Percentiles rank a stretch among this genome's conserved stretches.
phyloP scores from a whole-genome alignment of 768 basidiomycete genomes.

The Cantharellus anzutake region DNA sequence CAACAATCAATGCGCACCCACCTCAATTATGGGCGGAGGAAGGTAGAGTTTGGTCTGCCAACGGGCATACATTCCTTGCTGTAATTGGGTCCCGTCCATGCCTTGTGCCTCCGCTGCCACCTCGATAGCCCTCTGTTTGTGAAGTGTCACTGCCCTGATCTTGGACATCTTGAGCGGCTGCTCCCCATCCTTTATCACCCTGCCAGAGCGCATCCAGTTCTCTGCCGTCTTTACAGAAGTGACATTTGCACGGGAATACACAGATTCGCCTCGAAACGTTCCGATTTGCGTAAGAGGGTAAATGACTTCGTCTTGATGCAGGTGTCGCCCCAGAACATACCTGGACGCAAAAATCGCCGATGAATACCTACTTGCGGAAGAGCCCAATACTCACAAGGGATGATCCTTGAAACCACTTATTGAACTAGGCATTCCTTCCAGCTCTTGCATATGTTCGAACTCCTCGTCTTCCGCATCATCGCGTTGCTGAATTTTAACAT shows the following conservation, averaged over 20 bases:
- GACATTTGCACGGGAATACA: slow-evolving; percentile 72
- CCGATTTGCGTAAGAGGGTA: slow-evolving; percentile 68
- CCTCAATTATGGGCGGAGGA: slow-evolving; percentile 69
- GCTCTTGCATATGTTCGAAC: slow-evolving; percentile 51
- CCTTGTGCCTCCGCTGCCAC: slow-evolving; percentile 29
- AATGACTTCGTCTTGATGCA: slow-evolving; percentile 75
- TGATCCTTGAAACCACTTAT: slow-evolving; percentile 91
- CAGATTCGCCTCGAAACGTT: slow-evolving; percentile 81
- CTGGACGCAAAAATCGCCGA: slow-evolving; percentile 20
- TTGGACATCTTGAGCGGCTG: slow-evolving; percentile 87
- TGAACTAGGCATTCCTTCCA: slow-evolving; percentile 84
- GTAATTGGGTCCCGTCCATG: slow-evolving; percentile 31
- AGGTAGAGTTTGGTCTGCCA: slow-evolving; percentile 68
- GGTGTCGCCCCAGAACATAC: slow-evolving; percentile 70
- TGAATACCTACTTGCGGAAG: neutral
- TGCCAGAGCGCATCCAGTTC: slow-evolving; percentile 85
- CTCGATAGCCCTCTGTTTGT: slow-evolving; percentile 55
- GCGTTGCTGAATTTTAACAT: slow-evolving; percentile 37
- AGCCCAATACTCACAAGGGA: slow-evolving; percentile 40
- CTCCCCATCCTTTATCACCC: slow-evolving; percentile 46
- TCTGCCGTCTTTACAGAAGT: slow-evolving; percentile 79
- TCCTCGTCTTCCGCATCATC: slow-evolving; percentile 91
- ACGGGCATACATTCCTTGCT: slow-evolving; percentile 77
- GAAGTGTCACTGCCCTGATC: slow-evolving; percentile 62
- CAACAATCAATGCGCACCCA: slow-evolving; percentile 21